Evolutionary conservation across 139 green algal genomes (phyloP), one percentile per base, ranked within the genome.

Genomic region (Gonium pectorale): DNA sequence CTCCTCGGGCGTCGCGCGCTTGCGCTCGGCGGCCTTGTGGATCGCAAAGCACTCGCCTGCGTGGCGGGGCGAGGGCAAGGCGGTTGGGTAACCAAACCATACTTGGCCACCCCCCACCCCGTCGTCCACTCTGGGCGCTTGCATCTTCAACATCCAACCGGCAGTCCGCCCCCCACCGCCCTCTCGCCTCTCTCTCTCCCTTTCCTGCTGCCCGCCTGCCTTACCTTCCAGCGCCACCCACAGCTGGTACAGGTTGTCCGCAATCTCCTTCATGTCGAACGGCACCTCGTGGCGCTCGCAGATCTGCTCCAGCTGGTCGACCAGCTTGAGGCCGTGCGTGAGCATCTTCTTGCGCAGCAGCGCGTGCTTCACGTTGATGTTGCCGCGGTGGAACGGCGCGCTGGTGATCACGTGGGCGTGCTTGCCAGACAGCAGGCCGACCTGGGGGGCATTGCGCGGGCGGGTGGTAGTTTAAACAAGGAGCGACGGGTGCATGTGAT

Each of bases 321-420:
- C 70, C 52, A 81, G 17, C 81, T 81, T 81, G 40, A 80, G 68
- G 6, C 70, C 67, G 67, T 60, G 51, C 38, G 44, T 54, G 35
- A 86, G 60, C 78, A 84, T 84, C 81, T 88, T 87, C 87, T 91
- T 91, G 64, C 87, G 87, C 52, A 87, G 83, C 63, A 89, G 63
- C 51, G 83, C 83, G 72, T 91, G 88, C 88, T 91, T 91, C 31
- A 91, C 88, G 74, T 91, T 91, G 84, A 91, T 70, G 68, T 87
- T 85, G 33, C 38, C 44, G 67, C 80, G 37, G 37, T 64, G 56
- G 67, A 91, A 89, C 46, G 88, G 85, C 40, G 84, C 77, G 7
- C 59, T 85, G 11, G 80, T 88, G 84, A 91, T 87, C 43, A 92
- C 90, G 86, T 96, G 90, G 33, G 85, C 81, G 38, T 90, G 78